A percentile compares a stretch with the other conserved stretches of the same genome.
Evolutionary conservation across 2,329 filamentous ascomycete genomes (phyloP).

Genomic region (Phialocephala subalpina): DNA sequence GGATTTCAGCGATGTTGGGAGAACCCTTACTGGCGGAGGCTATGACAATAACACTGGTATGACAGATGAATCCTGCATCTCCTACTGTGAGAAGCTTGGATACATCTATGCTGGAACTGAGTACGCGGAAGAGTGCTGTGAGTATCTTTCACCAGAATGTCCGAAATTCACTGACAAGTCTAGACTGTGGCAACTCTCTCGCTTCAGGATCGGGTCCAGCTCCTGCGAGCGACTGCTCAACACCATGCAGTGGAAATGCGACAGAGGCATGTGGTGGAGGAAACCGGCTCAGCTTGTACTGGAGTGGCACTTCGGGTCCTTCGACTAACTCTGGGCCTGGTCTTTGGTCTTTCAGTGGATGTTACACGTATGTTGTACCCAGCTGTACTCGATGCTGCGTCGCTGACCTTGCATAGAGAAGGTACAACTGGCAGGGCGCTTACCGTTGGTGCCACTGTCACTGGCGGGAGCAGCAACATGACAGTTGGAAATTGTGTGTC

Average conservation of each 20-base stretch:
- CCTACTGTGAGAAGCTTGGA: slow-evolving; percentile 34
- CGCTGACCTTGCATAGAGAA: slow-evolving; percentile 13
- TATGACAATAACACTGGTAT: slow-evolving; percentile 28
- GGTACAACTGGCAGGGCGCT: slow-evolving; percentile 28
- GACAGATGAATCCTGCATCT: slow-evolving; percentile 36
- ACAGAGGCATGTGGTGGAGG: slow-evolving; percentile 44
- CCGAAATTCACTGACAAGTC: not conserved
- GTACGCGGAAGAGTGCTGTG: slow-evolving; percentile 34
- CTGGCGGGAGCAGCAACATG: slow-evolving; percentile 28
- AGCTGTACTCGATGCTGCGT: not conserved
- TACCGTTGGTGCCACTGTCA: slow-evolving; percentile 13
- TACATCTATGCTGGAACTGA: slow-evolving; percentile 37
- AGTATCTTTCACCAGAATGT: slow-evolving; percentile 7
- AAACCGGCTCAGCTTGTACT: slow-evolving; percentile 38
- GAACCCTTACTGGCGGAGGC: slow-evolving; percentile 27
- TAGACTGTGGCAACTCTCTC: slow-evolving; percentile 54
- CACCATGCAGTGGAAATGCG: slow-evolving; percentile 36
- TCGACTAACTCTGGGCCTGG: slow-evolving; percentile 24
- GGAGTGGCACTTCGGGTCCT: slow-evolving; percentile 28
- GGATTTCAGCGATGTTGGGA: slow-evolving; percentile 21
- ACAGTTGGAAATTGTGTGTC: slow-evolving; percentile 29
- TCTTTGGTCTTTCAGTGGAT: slow-evolving; percentile 29
- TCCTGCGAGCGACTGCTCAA: slow-evolving; percentile 32
- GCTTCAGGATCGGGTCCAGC: slow-evolving; percentile 21
- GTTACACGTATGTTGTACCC: slow-evolving; percentile 24